Base-by-base conservation (phyloP, 2,329 filamentous ascomycete genomes). In the Xylogone sp. region DNA sequence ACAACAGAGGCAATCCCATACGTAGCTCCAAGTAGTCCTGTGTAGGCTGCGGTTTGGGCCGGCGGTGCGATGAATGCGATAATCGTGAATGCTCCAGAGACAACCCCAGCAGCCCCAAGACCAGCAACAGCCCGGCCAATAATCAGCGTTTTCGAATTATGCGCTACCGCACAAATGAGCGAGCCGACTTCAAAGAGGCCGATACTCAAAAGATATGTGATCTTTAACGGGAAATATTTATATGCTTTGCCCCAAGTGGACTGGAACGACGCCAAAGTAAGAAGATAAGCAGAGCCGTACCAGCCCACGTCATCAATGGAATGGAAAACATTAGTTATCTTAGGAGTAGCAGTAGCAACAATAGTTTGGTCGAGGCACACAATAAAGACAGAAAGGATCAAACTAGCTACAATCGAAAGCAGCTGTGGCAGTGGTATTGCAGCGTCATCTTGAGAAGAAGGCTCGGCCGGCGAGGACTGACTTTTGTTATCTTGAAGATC, bases 321-420 rank as follows among this genome's bases (percentile, higher is more conserved):
- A 19, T 52, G 21, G 24, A 51, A 51, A 8, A 39, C 43, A 22
- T 51, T 29, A 3, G 49, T 51, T n/a, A 51, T 46, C 20, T 29
- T 48, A 22, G 77, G 77, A 42, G 79, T 77, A 9, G 75, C 77
- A 1, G 76, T 78, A 2, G 75, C 74, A 13, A 79, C 71, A 50
- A 79, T 79, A 24, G 75, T 78, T 70, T 75, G 43, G n/a, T 56
- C 54, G 2, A 56, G 47, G n/a, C 52, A 46, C 4, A 54, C 54
- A 46, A 56, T 51, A 39, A 56, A 56, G 20, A 56, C 51, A 3
- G 49, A 49, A 12, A 56, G 43, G 18, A 31, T 31, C 13, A 31
- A 31, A 31, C 27, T 31, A 13, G 27, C 27, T 13, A 31, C 27
- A 31, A 31, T 31, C 27, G 27, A 31, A 31, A 31, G 27, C 7